Conservation (phyloP, 352 stramenopile species). For the Phytophthora pisi region DNA sequence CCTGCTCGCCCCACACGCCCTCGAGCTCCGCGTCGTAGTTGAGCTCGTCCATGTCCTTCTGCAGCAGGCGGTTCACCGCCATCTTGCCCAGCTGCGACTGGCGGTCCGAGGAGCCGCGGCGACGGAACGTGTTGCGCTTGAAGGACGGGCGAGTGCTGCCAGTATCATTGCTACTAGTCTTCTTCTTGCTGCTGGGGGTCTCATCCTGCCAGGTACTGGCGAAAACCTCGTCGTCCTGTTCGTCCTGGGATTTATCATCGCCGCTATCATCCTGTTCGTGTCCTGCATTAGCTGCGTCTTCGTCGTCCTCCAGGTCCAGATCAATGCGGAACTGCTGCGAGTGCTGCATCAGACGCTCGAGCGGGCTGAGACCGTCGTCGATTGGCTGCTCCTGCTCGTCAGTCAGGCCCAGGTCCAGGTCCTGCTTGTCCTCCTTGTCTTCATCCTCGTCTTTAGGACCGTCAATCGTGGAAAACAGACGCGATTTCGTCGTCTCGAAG, state of each 20-base stretch:
- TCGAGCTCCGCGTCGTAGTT: constrained; percentile 80
- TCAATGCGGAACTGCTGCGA: constrained; percentile 65
- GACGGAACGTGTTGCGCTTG: constrained; percentile 23
- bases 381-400: not conserved
- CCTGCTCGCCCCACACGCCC: constrained; percentile 39
- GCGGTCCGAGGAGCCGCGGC: constrained; percentile 7
- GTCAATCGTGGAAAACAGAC: constrained; percentile 17
- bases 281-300: constrained; percentile 18
- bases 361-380: constrained; percentile 53
- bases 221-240: constrained; percentile 17
- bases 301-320: constrained; percentile 26
- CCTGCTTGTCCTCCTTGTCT: constrained; percentile 13
- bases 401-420: constrained; percentile 1
- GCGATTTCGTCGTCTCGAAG: constrained; percentile 1
- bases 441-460: constrained; percentile 24
- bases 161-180: not conserved
- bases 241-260: constrained; percentile 3
- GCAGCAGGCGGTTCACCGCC: constrained; percentile 19
- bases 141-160: not conserved
- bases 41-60: constrained; percentile 51
- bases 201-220: constrained; percentile 9
- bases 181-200: not conserved
- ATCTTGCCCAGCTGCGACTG: constrained; percentile 22
- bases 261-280: not conserved
- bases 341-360: constrained; percentile 72